phyloP scores from a whole-genome alignment of 352 stramenopile genomes.

The Phytophthora megakarya region DNA sequence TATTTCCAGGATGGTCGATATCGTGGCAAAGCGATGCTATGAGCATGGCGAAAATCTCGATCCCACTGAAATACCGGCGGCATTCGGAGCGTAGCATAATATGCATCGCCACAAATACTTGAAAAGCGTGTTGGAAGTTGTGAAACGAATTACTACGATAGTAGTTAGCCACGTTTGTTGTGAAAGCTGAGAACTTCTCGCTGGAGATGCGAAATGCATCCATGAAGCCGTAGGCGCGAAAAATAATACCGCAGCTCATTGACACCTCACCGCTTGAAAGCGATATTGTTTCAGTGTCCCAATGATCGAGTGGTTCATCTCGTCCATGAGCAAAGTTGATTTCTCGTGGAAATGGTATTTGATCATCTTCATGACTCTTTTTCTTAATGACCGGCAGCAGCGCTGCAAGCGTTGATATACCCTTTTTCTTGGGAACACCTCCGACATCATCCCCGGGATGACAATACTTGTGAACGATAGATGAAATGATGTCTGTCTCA shows the following conservation, averaged over 20 bases:
- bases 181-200: slow-evolving; percentile 62
- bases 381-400: slow-evolving; percentile 44
- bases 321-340: slow-evolving; percentile 45
- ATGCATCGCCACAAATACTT: slow-evolving; percentile 66
- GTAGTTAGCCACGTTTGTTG: slow-evolving; percentile 62
- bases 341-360: slow-evolving; percentile 61
- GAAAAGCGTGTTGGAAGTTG: slow-evolving; percentile 80
- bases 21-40: slow-evolving; percentile 79
- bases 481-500: slow-evolving; percentile 65
- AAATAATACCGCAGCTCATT: slow-evolving; percentile 51
- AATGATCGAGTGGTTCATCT: slow-evolving; percentile 59
- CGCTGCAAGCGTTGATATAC: slow-evolving; percentile 21
- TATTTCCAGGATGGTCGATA: slow-evolving; percentile 84
- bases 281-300: slow-evolving; percentile 51
- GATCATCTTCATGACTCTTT: slow-evolving; percentile 56
- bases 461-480: slow-evolving; percentile 64
- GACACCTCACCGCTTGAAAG: slow-evolving; percentile 47
- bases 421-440: slow-evolving; percentile 21
- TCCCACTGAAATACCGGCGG: slow-evolving; percentile 59
- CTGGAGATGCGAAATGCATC: slow-evolving; percentile 56
- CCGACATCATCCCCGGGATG: slow-evolving; percentile 22
- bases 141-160: slow-evolving; percentile 83
- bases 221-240: slow-evolving; percentile 58
- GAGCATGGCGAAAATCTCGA: slow-evolving; percentile 80
- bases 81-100: slow-evolving; percentile 61